phyloP scores from a whole-genome alignment of 495 filamentous ascomycete species.

The Penicillium argentinense region DNA sequence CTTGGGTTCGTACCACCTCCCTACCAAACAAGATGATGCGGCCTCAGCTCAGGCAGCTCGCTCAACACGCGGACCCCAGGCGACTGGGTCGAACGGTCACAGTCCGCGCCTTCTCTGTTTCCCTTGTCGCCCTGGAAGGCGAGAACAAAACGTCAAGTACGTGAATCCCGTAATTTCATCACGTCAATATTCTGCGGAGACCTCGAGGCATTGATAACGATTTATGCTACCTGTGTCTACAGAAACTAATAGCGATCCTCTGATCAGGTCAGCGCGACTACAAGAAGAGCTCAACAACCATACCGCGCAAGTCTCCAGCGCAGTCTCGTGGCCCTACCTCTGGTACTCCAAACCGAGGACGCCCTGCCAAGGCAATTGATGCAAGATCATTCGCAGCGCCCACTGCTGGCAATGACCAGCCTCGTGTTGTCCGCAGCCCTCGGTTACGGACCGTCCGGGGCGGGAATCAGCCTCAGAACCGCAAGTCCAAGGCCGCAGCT shows the following conservation, averaged over 20 bases:
- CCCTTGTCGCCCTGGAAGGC: constrained; percentile 20
- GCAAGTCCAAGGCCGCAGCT: constrained; percentile 20
- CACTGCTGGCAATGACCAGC: constrained; percentile 24
- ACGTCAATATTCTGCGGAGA: background rate
- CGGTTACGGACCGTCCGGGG: constrained; percentile 23
- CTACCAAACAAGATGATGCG: constrained; percentile 35
- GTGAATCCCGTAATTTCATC: constrained; percentile 11
- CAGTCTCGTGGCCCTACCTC: constrained; percentile 23
- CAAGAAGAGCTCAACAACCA: constrained; percentile 1
- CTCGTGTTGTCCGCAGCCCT: constrained; percentile 37
- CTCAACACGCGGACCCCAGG: constrained; percentile 16
- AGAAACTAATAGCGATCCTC: background rate
- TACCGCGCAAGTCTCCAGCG: constrained; percentile 15
- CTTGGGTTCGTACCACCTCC: constrained; percentile 6
- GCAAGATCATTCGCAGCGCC: constrained; percentile 42
- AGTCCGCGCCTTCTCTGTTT: constrained; percentile 34
- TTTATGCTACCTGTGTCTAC: background rate
- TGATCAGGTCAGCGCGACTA: background rate
- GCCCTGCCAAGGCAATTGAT: constrained; percentile 37
- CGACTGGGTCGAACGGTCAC: constrained; percentile 12
- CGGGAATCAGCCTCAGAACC: constrained; percentile 13
- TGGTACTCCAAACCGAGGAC: constrained; percentile 18
- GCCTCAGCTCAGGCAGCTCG: constrained; percentile 22
- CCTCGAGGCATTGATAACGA: too few relatives aligned
- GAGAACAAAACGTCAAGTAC: constrained; percentile 23